Conservation (phyloP, 495 filamentous ascomycete species). For the Lophiostoma macrostomum region DNA sequence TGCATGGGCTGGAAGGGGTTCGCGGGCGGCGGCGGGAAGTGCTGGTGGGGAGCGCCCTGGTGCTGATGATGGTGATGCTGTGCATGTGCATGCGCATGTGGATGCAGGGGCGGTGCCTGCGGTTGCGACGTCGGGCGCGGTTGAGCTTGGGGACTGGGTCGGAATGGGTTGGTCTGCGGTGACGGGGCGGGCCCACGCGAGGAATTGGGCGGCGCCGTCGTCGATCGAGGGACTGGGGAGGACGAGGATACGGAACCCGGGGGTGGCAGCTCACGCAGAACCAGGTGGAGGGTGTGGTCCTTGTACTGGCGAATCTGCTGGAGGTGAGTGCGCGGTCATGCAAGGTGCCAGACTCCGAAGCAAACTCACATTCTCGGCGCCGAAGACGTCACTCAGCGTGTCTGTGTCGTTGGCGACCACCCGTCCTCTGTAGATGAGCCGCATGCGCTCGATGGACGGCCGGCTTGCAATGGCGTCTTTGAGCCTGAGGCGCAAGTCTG, state of each 20-base stretch:
- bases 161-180: constrained; percentile 22
- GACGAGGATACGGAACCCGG: constrained; percentile 4
- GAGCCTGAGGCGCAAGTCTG: constrained; percentile 39
- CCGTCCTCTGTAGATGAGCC: constrained; percentile 43
- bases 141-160: constrained; percentile 11
- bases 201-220: constrained; percentile 29
- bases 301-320: constrained; percentile 20
- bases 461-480: constrained; percentile 31
- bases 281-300: constrained; percentile 32
- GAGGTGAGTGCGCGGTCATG: not conserved
- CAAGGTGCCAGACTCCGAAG: not conserved
- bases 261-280: constrained; percentile 31
- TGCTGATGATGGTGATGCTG: constrained; percentile 27
- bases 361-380: constrained; percentile 18
- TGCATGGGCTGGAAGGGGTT: constrained; percentile 16
- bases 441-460: constrained; percentile 41
- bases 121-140: constrained; percentile 18
- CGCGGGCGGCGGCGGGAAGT: constrained; percentile 3
- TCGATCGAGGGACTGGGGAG: constrained; percentile 18
- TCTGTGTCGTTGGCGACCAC: constrained; percentile 40
- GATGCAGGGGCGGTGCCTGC: not conserved
- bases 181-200: constrained; percentile 6
- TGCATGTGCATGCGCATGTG: constrained; percentile 6
- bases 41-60: constrained; percentile 1
- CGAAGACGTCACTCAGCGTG: constrained; percentile 40